Evolutionary conservation across 2,329 filamentous ascomycete species (phyloP), one percentile per base, ranked within the genome.

Genomic region (Colletotrichum shisoi): DNA sequence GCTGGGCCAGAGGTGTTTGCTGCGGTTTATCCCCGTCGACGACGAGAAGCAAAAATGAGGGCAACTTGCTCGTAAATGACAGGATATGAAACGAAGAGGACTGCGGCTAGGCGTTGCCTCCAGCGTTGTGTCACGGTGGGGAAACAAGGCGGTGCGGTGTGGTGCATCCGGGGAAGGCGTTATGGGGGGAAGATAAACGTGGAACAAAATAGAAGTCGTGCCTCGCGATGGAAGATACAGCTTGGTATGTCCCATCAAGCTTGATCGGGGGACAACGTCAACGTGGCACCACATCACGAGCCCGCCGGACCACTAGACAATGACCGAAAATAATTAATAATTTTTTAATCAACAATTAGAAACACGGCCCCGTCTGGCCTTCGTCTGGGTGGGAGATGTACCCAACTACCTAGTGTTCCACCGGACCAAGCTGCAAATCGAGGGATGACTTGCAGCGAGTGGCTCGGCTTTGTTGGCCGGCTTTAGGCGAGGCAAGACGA

Each of bases 1-100:
- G 0, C 74, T 82, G 48, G 87, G 84, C 6, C 84, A 89, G 73
- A 83, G 76, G 59, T 91, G 89, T 70, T 76, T 86, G 62, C 73
- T 91, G 56, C 79, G 75, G 54, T 84, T 88, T 67, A 71, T 79
- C 15, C 78, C 81, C 0, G 66, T 76, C 40, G 54, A 40, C 5
- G 61, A 59, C 13, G 61, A 60, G 24, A 64, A 60, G 27, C 44
- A 42, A 44, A 51, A 63, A 52, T 61, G 24, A 64, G 31, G n/a
- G 24, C 21, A 17, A 46, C 15, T 53, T 34, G 42, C 19, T n/a
- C 12, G 17, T 44, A 24, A 37, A 27, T 31, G 15, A 21, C n/a
- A 21, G 12, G 39, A 15, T 12, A 24, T 19, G 44, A 46, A 49
- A 34, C 31, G n/a, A 48, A 48, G 40, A 31, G 24, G 17, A n/a